Conservation (phyloP, 2,329 filamentous ascomycete species). For the Aspergillus eucalypticola region DNA sequence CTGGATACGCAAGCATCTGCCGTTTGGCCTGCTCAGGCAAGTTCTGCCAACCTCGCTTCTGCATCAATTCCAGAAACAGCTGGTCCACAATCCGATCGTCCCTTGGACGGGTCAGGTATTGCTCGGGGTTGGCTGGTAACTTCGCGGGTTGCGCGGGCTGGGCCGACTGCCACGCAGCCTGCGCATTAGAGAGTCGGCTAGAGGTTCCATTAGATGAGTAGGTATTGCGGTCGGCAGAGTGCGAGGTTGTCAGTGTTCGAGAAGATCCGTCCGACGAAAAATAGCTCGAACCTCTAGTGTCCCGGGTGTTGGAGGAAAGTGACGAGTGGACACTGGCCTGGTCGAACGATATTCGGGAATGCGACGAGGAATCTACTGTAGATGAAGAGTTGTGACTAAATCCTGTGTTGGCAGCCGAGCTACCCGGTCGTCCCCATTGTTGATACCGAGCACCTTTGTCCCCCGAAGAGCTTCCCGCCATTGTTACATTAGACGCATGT, state of each 20-base stretch:
- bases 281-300: constrained; percentile 57
- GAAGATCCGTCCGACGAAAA: constrained; percentile 57
- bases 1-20: constrained; percentile 94
- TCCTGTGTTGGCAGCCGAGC: constrained; percentile 55
- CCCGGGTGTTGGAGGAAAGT: constrained; percentile 60
- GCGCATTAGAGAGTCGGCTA: constrained; percentile 34
- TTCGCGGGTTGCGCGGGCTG: constrained; percentile 30
- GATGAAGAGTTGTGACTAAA: constrained; percentile 62
- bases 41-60: constrained; percentile 96
- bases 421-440: constrained; percentile 69
- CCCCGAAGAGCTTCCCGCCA: constrained; percentile 71
- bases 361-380: constrained; percentile 52
- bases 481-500: constrained; percentile 56
- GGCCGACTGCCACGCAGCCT: constrained; percentile 31
- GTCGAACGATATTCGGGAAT: constrained; percentile 61
- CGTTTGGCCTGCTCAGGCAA: constrained; percentile 89
- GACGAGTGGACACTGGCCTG: constrained; percentile 65
- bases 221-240: constrained; percentile 38
- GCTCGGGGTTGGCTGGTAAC: constrained; percentile 33
- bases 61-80: constrained; percentile 92
- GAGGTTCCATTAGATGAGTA: constrained; percentile 27
- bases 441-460: constrained; percentile 71
- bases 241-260: constrained; percentile 44
- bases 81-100: constrained; percentile 78
- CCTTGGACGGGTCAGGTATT: constrained; percentile 45